Evolutionary conservation across 441 rosid species (phyloP), one percentile per base, ranked within the genome.

Genomic region (Croton setiger): DNA sequence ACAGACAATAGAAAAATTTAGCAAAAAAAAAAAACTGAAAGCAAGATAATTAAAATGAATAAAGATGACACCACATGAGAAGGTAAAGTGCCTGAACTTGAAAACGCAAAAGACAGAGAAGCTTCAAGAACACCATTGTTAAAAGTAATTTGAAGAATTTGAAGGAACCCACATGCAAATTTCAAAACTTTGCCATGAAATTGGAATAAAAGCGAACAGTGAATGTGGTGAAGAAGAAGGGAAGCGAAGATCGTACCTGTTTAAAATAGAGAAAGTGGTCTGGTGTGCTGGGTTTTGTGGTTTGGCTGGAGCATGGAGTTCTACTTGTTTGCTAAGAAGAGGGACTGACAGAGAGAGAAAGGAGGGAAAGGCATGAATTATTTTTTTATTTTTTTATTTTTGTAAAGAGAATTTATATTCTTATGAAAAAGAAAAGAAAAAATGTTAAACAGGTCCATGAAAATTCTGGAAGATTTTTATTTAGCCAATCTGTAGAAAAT

Each of bases 151-250:
- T n/a, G 4, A 11, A 54, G 43, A 58, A 57, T 48, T 67, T n/a
- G 4, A 11, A 54, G 43, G 62, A 67, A 43, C 41, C 63, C 63
- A 68, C 54, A 45, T 10, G 64, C 35, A 35, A 57, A 57, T 6
- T 17, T 41, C 27, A 7, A 47, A 64, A 12, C 18, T 43, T 62
- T 44, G 41, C 36, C 51, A 9, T 20, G 44, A 44, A 43, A 31
- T 10, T 39, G 5, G 6, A 48, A 49, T 5, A 23, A 41, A 55
- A 13, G 2, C 35, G n/a, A 41, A 14, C 20, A 12, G 27, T 52
- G 37, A 17, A 23, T 23, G 60, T 14, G 8, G 60, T 39, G 35
- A 69, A 27, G 31, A 14, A 62, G 39, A 49, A 53, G 23, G 33
- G 13, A 0, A 18, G 23, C 43, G 18, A 20, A n/a, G 17, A 52